Evolutionary conservation across 2,329 filamentous ascomycete species (phyloP).

Genomic region (Fusarium brevicatenulatum): DNA sequence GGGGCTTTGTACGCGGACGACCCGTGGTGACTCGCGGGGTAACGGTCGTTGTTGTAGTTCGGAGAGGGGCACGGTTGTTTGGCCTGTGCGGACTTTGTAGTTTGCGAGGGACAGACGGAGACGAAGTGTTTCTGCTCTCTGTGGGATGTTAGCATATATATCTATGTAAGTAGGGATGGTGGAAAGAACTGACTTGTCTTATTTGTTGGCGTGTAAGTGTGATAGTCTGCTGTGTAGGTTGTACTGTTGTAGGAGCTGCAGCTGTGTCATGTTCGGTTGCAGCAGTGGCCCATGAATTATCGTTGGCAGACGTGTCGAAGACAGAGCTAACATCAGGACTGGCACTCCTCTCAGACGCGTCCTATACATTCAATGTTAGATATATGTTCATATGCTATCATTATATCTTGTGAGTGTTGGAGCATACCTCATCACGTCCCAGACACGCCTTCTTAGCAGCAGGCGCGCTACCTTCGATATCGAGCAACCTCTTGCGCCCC

Average conservation of each 20-base stretch:
- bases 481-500: slow-evolving; percentile 45
- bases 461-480: slow-evolving; percentile 39
- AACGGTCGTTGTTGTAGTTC: slow-evolving; percentile 60
- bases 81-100: slow-evolving; percentile 80
- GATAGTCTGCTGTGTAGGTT: slow-evolving; percentile 6
- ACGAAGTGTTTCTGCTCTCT: slow-evolving; percentile 73
- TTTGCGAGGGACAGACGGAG: slow-evolving; percentile 76
- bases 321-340: slow-evolving; percentile 60
- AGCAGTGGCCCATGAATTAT: slow-evolving; percentile 60
- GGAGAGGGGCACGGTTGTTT: slow-evolving; percentile 72
- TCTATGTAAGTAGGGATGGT: neutral
- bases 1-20: slow-evolving; percentile 43
- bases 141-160: slow-evolving; percentile 4
- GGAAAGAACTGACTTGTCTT: slow-evolving; percentile 55
- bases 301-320: slow-evolving; percentile 60
- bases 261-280: slow-evolving; percentile 60
- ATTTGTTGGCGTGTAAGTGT: slow-evolving; percentile 63
- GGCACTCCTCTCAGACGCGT: slow-evolving; percentile 46
- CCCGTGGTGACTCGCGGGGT: slow-evolving; percentile 30
- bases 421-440: slow-evolving; percentile 47
- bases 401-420: neutral
- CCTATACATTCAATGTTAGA: slow-evolving; percentile 25
- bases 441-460: slow-evolving; percentile 50
- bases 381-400: neutral
- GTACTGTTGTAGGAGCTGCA: slow-evolving; percentile 13